A percentile compares a stretch with the other conserved stretches of the same genome.
Conservation (phyloP, 805 yeast genomes). For the Candida patagonica region DNA sequence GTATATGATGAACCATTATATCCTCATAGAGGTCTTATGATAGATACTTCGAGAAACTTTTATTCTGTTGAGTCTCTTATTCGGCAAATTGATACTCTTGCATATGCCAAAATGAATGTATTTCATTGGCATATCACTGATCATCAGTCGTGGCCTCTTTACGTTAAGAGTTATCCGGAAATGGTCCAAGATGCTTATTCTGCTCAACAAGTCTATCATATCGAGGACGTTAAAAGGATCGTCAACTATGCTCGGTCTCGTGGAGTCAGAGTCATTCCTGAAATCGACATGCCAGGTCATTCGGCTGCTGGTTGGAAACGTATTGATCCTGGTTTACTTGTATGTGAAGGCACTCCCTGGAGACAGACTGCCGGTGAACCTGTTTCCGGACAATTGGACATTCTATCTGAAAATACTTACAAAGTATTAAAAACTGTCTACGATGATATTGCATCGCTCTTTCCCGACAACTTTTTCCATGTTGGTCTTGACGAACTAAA, state of each 20-base stretch:
- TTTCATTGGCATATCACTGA: slow-evolving; percentile 36
- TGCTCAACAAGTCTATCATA: slow-evolving; percentile 24
- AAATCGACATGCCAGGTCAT: slow-evolving; percentile 35
- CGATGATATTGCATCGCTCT: slow-evolving; percentile 26
- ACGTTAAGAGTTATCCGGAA: slow-evolving; percentile 27
- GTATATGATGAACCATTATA: slow-evolving; percentile 30
- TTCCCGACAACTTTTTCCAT: slow-evolving; percentile 31
- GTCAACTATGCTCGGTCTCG: slow-evolving; percentile 27
- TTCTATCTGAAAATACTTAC: slow-evolving; percentile 26
- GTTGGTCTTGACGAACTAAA: slow-evolving; percentile 34
- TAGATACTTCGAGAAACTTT: slow-evolving; percentile 33
- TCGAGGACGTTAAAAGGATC: slow-evolving; percentile 23
- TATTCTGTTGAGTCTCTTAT: slow-evolving; percentile 22
- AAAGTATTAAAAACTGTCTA: slow-evolving; percentile 27
- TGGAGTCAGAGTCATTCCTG: slow-evolving; percentile 35
- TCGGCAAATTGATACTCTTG: slow-evolving; percentile 32
- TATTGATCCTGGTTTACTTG: slow-evolving; percentile 25
- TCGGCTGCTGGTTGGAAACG: slow-evolving; percentile 31
- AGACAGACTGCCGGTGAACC: slow-evolving; percentile 29
- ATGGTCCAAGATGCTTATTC: slow-evolving; percentile 34
- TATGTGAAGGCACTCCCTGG: slow-evolving; percentile 27
- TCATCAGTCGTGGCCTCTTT: slow-evolving; percentile 34
- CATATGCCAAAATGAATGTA: slow-evolving; percentile 30
- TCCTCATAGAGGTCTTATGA: slow-evolving; percentile 32
- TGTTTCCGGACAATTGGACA: slow-evolving; percentile 33